Base-by-base conservation (phyloP, 768 basidiomycete genomes). In the Filobasidium wieringae region DNA sequence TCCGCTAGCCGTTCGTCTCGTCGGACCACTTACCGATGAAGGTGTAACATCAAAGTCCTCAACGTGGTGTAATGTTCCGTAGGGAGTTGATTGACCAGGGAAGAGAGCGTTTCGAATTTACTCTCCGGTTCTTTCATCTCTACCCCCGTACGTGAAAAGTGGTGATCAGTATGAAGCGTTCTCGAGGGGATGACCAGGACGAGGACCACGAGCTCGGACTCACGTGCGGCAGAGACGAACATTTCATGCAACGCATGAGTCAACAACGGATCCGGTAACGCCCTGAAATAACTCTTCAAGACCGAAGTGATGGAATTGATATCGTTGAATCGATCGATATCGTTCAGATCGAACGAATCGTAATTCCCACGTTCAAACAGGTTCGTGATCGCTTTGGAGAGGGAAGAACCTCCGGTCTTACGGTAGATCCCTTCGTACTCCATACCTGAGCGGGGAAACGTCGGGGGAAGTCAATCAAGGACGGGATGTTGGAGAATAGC, bases 381-480 rank as follows among this genome's bases (percentile, higher is more conserved):
- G 62, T 92, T 87, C 0, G 88, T 91, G 75, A 99, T 96, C 53
- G 80, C 80, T 76, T 93, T 93, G 33, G 88, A 86, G 67, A 92
- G 92, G 2, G 86, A 81, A 29, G 87, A 84, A 2, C 95, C 95
- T 30, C 95, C 95, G 0, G 85, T 89, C 77, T 99, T 99, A 62
- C 95, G 88, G 74, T 99, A 99, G 63, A 99, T 89, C 11, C 95
- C 95, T 73, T 99, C 95, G 68, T 91, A 91, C 59, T 95, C 89
- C 76, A 96, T 80, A 4, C 87, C 92, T 88, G 51, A 52, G 7
- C 1, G 27, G 26, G 7, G 34, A 33, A n/a, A n/a, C n/a, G n/a
- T n/a, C n/a, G n/a, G n/a, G n/a, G n/a, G n/a, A 45, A 30, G n/a
- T 36, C 11, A 39, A 40, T 45, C 14, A 50, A 30, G 37, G 40